These are phyloP conservation scores for Penicillium italicum DNA, from an alignment of 2,329 filamentous ascomycete species.

Conservation along the genomic window DNA sequence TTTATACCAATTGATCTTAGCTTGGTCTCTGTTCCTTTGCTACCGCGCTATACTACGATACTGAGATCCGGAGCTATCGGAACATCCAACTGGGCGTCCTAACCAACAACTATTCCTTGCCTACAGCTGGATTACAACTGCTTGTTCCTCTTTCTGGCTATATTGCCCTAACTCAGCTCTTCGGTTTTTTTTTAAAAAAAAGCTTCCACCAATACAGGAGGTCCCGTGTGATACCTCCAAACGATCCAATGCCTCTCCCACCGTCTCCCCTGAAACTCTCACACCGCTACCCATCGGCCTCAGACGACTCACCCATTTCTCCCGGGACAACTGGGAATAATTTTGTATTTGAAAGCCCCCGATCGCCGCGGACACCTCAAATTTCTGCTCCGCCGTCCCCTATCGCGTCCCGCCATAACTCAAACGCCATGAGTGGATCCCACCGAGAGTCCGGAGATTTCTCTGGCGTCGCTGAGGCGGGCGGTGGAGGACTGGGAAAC, in stretches of 20 bases:
- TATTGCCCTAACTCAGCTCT: background rate
- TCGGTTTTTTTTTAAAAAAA: background rate
- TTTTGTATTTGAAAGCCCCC: conserved; percentile 30
- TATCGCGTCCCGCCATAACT: conserved; percentile 36
- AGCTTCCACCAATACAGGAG: background rate
- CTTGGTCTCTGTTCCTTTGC: background rate
- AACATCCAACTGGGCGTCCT: background rate
- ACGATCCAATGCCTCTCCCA: conserved; percentile 28
- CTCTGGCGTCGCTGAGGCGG: conserved; percentile 27
- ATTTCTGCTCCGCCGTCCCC: conserved; percentile 41
- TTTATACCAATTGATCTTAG: background rate
- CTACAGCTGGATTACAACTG: conserved; percentile 6
- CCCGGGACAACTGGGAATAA: conserved; percentile 31
- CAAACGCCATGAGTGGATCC: conserved; percentile 35
- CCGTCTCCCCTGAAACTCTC: conserved; percentile 37
- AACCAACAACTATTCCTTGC: background rate
- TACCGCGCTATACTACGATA: background rate
- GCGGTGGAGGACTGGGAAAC: conserved; percentile 53
- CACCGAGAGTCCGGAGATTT: conserved; percentile 41
- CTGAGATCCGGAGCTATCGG: conserved; percentile 2
- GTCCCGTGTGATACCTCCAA: conserved; percentile 3
- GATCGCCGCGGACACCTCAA: conserved; percentile 35
- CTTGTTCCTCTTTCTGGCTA: background rate
- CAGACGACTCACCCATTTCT: conserved; percentile 38
- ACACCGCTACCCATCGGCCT: conserved; percentile 40